These are phyloP conservation scores for Trichoderma sp. DNA, from an alignment of 2,329 filamentous ascomycete species.

Conservation along the genomic window DNA sequence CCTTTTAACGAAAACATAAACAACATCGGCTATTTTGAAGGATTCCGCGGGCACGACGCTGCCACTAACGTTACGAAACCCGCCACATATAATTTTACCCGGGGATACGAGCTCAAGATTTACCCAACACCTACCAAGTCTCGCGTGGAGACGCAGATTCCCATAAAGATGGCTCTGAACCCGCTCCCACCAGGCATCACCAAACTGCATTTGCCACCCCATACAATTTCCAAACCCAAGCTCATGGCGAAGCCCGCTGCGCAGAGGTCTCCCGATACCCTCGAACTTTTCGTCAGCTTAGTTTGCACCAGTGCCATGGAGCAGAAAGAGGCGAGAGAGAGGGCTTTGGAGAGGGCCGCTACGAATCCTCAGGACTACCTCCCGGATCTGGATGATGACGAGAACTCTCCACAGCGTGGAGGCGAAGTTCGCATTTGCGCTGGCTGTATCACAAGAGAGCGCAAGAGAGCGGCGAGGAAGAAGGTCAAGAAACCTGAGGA, in stretches of 20 bases:
- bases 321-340: slow-evolving; percentile 65
- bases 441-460: slow-evolving; percentile 89
- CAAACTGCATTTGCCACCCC: slow-evolving; percentile 81
- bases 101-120: slow-evolving; percentile 57
- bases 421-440: slow-evolving; percentile 91
- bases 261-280: slow-evolving; percentile 69
- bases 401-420: slow-evolving; percentile 78
- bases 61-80: slow-evolving; percentile 33
- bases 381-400: slow-evolving; percentile 57
- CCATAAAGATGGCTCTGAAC: slow-evolving; percentile 78
- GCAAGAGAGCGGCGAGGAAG: slow-evolving; percentile 88
- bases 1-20: not conserved
- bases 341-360: slow-evolving; percentile 65
- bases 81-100: slow-evolving; percentile 39
- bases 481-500: slow-evolving; percentile 93
- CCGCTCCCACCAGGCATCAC: slow-evolving; percentile 75
- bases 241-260: slow-evolving; percentile 74
- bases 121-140: slow-evolving; percentile 77
- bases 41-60: slow-evolving; percentile 35
- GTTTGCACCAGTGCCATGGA: slow-evolving; percentile 94
- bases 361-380: slow-evolving; percentile 46
- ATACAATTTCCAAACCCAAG: slow-evolving; percentile 95
- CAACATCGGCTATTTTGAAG: not conserved
- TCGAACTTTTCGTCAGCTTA: slow-evolving; percentile 78
- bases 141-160: slow-evolving; percentile 94